phyloP scores from a whole-genome alignment of 768 basidiomycete genomes.

The Mrakia gelida region DNA sequence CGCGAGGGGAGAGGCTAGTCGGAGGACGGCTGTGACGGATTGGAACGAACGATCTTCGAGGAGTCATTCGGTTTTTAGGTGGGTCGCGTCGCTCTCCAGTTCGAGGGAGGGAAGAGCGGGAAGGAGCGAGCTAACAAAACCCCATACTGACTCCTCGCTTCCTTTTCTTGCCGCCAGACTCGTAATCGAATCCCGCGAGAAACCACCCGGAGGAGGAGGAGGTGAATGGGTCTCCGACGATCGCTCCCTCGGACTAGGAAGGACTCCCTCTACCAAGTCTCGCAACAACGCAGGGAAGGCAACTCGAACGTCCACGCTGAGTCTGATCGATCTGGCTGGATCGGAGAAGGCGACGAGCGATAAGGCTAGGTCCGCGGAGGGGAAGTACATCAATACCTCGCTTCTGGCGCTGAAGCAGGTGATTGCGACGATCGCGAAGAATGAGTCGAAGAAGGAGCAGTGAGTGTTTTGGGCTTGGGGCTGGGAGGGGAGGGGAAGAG shows the following conservation, averaged over 20 bases:
- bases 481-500: too few relatives aligned
- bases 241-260: neutral
- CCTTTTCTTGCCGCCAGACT: slow-evolving; percentile 9
- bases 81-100: too few relatives aligned
- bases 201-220: slow-evolving; percentile 16
- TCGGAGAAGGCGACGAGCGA: slow-evolving; percentile 94
- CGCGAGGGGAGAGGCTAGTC: slow-evolving; percentile 74
- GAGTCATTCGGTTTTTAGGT: slow-evolving; percentile 29
- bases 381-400: slow-evolving; percentile 81
- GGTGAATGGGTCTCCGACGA: slow-evolving; percentile 24
- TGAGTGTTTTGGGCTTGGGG: too few relatives aligned
- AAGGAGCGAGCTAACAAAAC: too few relatives aligned
- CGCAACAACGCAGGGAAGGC: slow-evolving; percentile 36
- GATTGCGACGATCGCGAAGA: slow-evolving; percentile 31
- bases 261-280: neutral
- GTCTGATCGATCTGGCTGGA: slow-evolving; percentile 91
- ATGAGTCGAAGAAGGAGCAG: slow-evolving; percentile 30
- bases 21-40: slow-evolving; percentile 92
- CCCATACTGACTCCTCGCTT: too few relatives aligned
- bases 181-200: slow-evolving; percentile 30
- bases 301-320: slow-evolving; percentile 50
- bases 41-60: slow-evolving; percentile 67
- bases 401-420: slow-evolving; percentile 26
- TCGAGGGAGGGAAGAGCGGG: too few relatives aligned
- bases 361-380: slow-evolving; percentile 92